Base-by-base conservation (phyloP, 768 basidiomycete genomes). In the Daedalea quercina region DNA sequence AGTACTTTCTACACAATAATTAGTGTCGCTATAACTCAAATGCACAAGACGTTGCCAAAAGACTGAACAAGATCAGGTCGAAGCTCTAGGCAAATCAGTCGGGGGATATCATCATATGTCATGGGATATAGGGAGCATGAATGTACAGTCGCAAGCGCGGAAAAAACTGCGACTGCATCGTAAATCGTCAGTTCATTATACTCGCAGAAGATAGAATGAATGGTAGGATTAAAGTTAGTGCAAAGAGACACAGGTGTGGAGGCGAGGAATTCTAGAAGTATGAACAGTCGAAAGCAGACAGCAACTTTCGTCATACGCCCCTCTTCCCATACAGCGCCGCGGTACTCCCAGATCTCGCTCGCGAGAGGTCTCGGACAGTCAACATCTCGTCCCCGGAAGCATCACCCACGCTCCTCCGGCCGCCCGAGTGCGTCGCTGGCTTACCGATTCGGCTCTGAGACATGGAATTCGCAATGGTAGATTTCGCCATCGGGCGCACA, bases 381-480 rank as follows among this genome's bases (percentile, higher is more conserved):
- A 49, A 34, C 24, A 51, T 35, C 13, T 54, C 50, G 24, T 58
- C 63, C 12, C 25, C 46, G 11, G 56, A 54, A 23, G 54, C 48
- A 9, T 63, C 66, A 9, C 57, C 64, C 9, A 57, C 61, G 15
- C 62, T 64, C 35, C 64, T 63, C 28, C 61, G 60, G 2, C 66
- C 63, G 19, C 60, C 59, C 20, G 20, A 20, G 22, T 47, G 52
- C 22, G 54, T 44, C 37, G 40, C 51, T 12, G 67, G 68, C 46
- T 63, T 62, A 6, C 64, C 65, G 19, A 68, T 70, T n/a, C 67
- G 58, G 45, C 67, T 70, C 52, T 69, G 66, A 2, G 56, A 53
- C 15, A 68, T 53, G 0, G 63, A 51, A 3, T 60, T 45, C 1
- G 56, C 58, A 0, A 62, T 50, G 25, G 63, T 52, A 7, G 58